These are phyloP conservation scores for Trametes pubescens DNA, from an alignment of 1,284 basidiomycete species.

Conservation along the genomic window DNA sequence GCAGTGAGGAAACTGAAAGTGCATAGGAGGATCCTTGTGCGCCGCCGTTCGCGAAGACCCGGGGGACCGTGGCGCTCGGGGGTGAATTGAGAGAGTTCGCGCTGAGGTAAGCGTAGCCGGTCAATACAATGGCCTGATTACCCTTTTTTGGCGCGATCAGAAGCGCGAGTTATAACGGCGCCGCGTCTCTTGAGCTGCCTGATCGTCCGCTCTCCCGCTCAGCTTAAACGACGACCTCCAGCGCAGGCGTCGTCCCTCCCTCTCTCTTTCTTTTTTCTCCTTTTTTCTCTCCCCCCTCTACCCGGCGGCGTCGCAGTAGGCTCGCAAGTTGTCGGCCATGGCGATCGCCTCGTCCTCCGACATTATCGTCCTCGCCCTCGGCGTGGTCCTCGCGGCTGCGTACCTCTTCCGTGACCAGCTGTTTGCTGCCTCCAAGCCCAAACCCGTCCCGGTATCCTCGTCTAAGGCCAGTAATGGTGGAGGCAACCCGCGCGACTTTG, in stretches of 20 bases:
- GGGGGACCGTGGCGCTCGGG: not conserved
- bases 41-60: not conserved
- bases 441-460: slow-evolving; percentile 54
- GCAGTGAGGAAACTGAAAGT: too few species aligned
- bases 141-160: slow-evolving; percentile 19
- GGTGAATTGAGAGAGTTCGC: not conserved
- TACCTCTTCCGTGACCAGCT: slow-evolving; percentile 85
- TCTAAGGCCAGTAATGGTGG: slow-evolving; percentile 65
- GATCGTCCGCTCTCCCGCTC: slow-evolving; percentile 5
- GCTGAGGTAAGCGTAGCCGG: slow-evolving; percentile 25
- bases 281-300: slow-evolving; percentile 19
- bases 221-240: slow-evolving; percentile 17
- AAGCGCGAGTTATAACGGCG: slow-evolving; percentile 23
- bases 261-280: slow-evolving; percentile 24
- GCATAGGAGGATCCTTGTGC: too few species aligned
- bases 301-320: slow-evolving; percentile 39
- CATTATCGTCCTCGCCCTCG: slow-evolving; percentile 71
- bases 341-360: slow-evolving; percentile 64
- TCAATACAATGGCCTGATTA: slow-evolving; percentile 18
- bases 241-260: slow-evolving; percentile 18
- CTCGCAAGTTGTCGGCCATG: slow-evolving; percentile 49
- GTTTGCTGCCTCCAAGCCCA: slow-evolving; percentile 69
- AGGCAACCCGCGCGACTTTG: slow-evolving; percentile 88
- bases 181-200: not conserved
- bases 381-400: slow-evolving; percentile 73